Conservation (phyloP, 306 rosid species). For the Fagus sylvatica region DNA sequence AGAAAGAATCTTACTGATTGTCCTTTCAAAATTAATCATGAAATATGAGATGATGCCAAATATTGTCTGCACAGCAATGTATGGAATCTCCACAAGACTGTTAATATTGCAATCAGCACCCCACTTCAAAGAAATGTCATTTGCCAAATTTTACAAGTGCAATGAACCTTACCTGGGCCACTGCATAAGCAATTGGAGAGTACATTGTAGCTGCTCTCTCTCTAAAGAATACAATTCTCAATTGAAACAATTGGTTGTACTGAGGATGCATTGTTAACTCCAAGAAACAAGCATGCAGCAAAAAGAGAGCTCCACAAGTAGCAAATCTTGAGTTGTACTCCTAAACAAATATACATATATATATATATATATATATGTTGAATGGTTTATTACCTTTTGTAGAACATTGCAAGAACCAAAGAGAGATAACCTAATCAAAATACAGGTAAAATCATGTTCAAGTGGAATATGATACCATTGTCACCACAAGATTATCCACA, state of each 20-base stretch:
- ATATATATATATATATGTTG: background rate
- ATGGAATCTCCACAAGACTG: constrained; percentile 90
- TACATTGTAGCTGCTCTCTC: constrained; percentile 94
- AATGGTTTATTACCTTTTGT: background rate
- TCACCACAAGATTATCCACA: background rate
- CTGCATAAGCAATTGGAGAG: constrained; percentile 78
- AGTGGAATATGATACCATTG: background rate
- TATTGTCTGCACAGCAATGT: constrained; percentile 67
- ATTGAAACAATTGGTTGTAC: constrained; percentile 93
- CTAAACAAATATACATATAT: constrained; percentile 30
- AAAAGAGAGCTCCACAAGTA: constrained; percentile 83
- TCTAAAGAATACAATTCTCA: constrained; percentile 84
- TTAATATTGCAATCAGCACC: constrained; percentile 12
- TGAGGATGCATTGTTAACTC: constrained; percentile 78
- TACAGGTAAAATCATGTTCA: background rate
- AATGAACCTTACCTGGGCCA: constrained; percentile 62
- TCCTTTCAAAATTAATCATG: constrained; percentile 74
- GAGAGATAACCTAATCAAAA: background rate
- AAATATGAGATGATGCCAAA: constrained; percentile 76
- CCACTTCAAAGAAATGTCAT: background rate
- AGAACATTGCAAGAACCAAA: background rate
- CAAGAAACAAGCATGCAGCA: constrained; percentile 74
- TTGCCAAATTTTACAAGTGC: background rate
- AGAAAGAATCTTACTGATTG: constrained; percentile 40
- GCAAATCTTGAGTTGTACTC: constrained; percentile 56